A percentile compares a stretch with the other conserved stretches of the same genome.
Evolutionary conservation across 23 red algal genomes (phyloP).

Genomic region (Agarophyton chilense): DNA sequence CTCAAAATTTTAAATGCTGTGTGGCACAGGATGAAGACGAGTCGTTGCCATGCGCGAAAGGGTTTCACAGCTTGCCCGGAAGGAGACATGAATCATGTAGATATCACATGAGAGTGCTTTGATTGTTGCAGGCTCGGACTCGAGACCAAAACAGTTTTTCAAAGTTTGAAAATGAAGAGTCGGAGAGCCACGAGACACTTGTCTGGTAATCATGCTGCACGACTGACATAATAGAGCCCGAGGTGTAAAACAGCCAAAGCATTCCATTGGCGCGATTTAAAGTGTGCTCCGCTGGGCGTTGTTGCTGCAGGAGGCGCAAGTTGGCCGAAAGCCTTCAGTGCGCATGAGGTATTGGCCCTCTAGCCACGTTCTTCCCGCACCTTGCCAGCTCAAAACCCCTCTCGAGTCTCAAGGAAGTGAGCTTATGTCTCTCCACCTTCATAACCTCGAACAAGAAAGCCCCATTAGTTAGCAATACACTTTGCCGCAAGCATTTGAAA

Average conservation of each 20-base stretch:
- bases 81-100: too few relatives aligned
- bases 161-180: not conserved
- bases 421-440: too few relatives aligned
- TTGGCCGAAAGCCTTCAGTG: too few relatives aligned
- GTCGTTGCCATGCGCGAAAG: not conserved
- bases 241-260: too few relatives aligned
- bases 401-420: not conserved
- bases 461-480: too few relatives aligned
- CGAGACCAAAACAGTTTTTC: not conserved
- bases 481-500: conserved; percentile 4
- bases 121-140: too few relatives aligned
- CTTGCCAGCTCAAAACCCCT: not conserved
- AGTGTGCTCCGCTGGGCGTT: too few relatives aligned
- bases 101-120: too few relatives aligned
- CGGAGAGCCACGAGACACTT: not conserved
- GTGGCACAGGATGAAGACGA: not conserved
- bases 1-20: not conserved
- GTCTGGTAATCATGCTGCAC: not conserved
- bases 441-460: too few relatives aligned
- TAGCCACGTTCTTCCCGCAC: not conserved
- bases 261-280: too few relatives aligned
- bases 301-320: too few relatives aligned
- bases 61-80: too few relatives aligned
- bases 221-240: conserved; percentile 2
- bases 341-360: not conserved